Evolutionary conservation across 805 yeast genomes (phyloP).

Genomic region (Metschnikowia aberdeeniae): DNA sequence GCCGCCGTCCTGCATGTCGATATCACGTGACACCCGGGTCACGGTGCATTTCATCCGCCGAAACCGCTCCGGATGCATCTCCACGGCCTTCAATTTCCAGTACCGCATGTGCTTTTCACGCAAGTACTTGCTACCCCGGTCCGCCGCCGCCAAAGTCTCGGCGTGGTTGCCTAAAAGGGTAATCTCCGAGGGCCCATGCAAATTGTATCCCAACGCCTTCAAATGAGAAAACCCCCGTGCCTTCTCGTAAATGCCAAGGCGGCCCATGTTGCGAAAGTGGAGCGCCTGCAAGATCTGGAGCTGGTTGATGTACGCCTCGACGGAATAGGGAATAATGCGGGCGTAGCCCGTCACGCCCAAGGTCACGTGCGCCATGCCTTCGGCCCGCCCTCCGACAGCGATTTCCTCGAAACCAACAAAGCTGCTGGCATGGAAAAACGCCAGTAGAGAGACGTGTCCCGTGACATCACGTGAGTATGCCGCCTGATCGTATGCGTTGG

Average conservation of each 20-base stretch:
- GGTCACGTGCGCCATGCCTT: constrained; percentile 10
- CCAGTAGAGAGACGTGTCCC: constrained; percentile 34
- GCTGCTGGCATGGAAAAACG: constrained; percentile 31
- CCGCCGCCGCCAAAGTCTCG: constrained; percentile 15
- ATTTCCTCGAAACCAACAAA: constrained; percentile 21
- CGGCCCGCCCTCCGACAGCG: constrained; percentile 9
- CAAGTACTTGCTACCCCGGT: constrained; percentile 15
- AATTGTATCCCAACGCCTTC: constrained; percentile 31
- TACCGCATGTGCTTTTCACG: constrained; percentile 16
- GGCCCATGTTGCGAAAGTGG: constrained; percentile 16
- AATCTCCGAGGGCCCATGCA: constrained; percentile 28
- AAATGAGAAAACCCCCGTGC: constrained; percentile 22
- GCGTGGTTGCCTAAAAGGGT: constrained; percentile 16
- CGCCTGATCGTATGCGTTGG: constrained; percentile 34
- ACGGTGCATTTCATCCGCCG: constrained; percentile 38
- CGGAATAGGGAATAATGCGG: constrained; percentile 19
- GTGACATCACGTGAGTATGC: constrained; percentile 31
- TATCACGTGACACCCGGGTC: constrained; percentile 19
- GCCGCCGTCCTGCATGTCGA: constrained; percentile 3
- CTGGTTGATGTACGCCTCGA: constrained; percentile 32
- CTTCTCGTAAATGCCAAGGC: constrained; percentile 7
- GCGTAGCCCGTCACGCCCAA: constrained; percentile 31
- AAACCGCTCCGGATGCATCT: constrained; percentile 11
- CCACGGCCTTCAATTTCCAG: constrained; percentile 25
- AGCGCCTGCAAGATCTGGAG: constrained; percentile 33